Conservation (phyloP, 2,329 filamentous ascomycete species). For the Metarhizium guizhouense region DNA sequence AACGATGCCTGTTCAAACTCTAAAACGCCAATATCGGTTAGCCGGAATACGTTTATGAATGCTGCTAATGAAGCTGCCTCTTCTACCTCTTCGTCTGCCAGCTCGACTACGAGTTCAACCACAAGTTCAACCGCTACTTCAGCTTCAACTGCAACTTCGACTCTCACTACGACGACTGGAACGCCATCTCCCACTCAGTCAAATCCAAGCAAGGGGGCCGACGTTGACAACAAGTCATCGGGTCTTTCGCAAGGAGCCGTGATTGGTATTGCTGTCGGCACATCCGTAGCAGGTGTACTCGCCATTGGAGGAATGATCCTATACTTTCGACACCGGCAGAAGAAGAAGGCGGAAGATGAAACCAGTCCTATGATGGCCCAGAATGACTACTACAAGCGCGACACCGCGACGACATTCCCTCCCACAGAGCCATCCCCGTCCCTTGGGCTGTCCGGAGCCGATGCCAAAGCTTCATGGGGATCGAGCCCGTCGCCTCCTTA, state of each 20-base stretch:
- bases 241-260: conserved; percentile 26
- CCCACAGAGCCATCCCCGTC: conserved; percentile 15
- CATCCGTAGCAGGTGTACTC: conserved; percentile 19
- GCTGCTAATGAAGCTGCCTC: conserved; percentile 7
- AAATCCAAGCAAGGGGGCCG: not conserved
- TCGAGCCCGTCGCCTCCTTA: conserved; percentile 3
- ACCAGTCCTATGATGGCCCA: conserved; percentile 21
- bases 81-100: conserved; percentile 27
- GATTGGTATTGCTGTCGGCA: conserved; percentile 31
- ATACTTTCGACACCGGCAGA: conserved; percentile 18
- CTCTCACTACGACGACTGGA: not conserved
- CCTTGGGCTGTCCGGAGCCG: conserved; percentile 1
- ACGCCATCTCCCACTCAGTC: not conserved
- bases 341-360: conserved; percentile 18
- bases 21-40: conserved; percentile 32
- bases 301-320: conserved; percentile 15
- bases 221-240: not conserved
- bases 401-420: conserved; percentile 11
- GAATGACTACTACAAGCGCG: conserved; percentile 9
- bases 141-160: conserved; percentile 1
- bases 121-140: conserved; percentile 3
- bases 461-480: conserved; percentile 9
- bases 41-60: conserved; percentile 30
- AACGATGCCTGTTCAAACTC: conserved; percentile 33
- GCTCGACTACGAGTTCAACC: conserved; percentile 3